A percentile compares a stretch with the other conserved stretches of the same genome.
Evolutionary conservation across 257 asterid species (phyloP).

Genomic region (Leptodermis oblonga): DNA sequence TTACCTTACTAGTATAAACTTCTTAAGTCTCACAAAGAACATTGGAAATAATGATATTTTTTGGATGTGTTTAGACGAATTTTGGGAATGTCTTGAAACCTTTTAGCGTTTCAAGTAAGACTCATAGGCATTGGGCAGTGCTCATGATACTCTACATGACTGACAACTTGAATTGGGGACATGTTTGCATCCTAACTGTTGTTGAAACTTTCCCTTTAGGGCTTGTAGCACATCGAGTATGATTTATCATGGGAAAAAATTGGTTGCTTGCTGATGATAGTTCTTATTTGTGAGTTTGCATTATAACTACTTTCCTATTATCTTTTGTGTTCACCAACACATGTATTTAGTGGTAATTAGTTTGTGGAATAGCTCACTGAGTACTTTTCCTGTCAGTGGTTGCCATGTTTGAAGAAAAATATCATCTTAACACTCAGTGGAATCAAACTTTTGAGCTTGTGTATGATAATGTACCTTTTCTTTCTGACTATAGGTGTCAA

Average conservation of each 20-base stretch:
- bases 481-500: not conserved
- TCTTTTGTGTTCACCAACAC: not conserved
- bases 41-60: too few species aligned
- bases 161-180: not conserved
- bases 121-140: conserved; percentile 4
- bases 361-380: not conserved
- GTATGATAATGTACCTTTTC: not conserved
- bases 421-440: not conserved
- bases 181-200: not conserved
- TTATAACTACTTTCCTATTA: not conserved
- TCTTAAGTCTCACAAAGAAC: too few species aligned
- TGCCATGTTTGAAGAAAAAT: too few species aligned
- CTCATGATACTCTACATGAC: not conserved
- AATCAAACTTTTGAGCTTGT: not conserved
- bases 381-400: not conserved
- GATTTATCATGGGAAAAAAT: not conserved
- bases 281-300: not conserved
- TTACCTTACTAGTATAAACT: too few species aligned
- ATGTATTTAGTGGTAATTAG: not conserved
- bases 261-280: too few species aligned
- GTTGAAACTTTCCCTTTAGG: not conserved
- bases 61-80: too few species aligned
- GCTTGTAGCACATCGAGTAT: not conserved
- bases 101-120: too few species aligned
- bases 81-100: too few species aligned